Evolutionary conservation across 768 basidiomycete genomes (phyloP).

Genomic region (Hypsizygus marmoreus): DNA sequence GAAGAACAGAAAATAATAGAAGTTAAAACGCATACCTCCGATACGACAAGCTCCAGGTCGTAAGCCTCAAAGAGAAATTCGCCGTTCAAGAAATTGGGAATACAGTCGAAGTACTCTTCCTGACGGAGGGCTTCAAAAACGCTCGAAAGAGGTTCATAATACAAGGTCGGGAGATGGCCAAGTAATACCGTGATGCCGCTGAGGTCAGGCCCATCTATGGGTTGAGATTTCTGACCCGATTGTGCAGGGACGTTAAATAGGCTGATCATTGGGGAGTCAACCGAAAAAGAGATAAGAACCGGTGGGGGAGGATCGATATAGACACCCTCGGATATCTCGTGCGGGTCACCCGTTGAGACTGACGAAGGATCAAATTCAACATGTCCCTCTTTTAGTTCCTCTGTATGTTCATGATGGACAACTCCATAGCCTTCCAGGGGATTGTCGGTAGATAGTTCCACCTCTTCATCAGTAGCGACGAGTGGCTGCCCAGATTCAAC

Average conservation of each 20-base stretch:
- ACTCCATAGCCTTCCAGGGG: neutral
- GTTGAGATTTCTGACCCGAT: conserved; percentile 27
- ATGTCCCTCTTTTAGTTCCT: conserved; percentile 11
- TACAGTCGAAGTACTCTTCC: conserved; percentile 51
- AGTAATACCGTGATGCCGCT: conserved; percentile 50
- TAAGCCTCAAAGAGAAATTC: conserved; percentile 74
- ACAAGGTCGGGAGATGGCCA: conserved; percentile 65
- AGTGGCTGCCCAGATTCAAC: too few species aligned
- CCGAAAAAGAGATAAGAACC: conserved; percentile 52
- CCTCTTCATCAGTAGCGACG: too few species aligned
- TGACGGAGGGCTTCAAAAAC: conserved; percentile 75
- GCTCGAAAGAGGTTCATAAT: conserved; percentile 71
- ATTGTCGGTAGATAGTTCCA: too few species aligned
- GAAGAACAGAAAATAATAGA: neutral
- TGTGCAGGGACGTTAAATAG: conserved; percentile 57
- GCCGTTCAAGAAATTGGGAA: conserved; percentile 51
- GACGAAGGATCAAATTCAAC: conserved; percentile 10
- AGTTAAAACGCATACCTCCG: conserved; percentile 57
- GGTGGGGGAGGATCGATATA: conserved; percentile 78
- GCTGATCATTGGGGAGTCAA: conserved; percentile 40
- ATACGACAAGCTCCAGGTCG: conserved; percentile 62
- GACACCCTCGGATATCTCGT: conserved; percentile 65
- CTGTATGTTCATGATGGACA: conserved; percentile 1
- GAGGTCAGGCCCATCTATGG: conserved; percentile 17
- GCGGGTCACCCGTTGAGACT: conserved; percentile 42